Evolutionary conservation across 139 green algal species (phyloP).

Genomic region (Tetraselmis striata): DNA sequence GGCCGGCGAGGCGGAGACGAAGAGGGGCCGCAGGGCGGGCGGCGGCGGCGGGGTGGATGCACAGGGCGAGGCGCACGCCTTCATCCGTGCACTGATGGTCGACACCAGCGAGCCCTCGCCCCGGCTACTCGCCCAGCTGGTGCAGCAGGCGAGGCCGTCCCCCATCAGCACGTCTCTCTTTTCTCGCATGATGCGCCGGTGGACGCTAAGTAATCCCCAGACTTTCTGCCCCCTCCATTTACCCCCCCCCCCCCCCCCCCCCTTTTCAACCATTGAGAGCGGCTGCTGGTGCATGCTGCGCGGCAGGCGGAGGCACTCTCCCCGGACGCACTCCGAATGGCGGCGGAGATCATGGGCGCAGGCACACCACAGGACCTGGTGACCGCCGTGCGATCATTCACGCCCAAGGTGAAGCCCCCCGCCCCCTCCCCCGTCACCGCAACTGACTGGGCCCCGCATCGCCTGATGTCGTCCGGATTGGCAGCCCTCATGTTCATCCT

Average conservation of each 20-base stretch:
- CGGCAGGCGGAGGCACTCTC: not conserved
- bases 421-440: too few relatives aligned
- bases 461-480: too few relatives aligned
- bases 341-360: constrained; percentile 7
- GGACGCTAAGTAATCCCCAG: too few relatives aligned
- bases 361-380: not conserved
- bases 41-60: not conserved
- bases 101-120: not conserved
- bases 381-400: not conserved
- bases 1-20: not conserved
- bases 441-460: too few relatives aligned
- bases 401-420: not conserved
- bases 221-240: too few relatives aligned
- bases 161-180: too few relatives aligned
- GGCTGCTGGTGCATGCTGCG: too few relatives aligned
- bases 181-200: too few relatives aligned
- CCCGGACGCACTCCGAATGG: not conserved
- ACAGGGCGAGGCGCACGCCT: not conserved
- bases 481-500: too few relatives aligned
- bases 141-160: not conserved
- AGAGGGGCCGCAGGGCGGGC: constrained; percentile 7
- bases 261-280: too few relatives aligned
- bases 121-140: not conserved
- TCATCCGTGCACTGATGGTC: constrained; percentile 7
- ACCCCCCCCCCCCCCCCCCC: too few relatives aligned